Evolutionary conservation across 1,284 basidiomycete genomes (phyloP).

Genomic region (Entoloma clypeatum): DNA sequence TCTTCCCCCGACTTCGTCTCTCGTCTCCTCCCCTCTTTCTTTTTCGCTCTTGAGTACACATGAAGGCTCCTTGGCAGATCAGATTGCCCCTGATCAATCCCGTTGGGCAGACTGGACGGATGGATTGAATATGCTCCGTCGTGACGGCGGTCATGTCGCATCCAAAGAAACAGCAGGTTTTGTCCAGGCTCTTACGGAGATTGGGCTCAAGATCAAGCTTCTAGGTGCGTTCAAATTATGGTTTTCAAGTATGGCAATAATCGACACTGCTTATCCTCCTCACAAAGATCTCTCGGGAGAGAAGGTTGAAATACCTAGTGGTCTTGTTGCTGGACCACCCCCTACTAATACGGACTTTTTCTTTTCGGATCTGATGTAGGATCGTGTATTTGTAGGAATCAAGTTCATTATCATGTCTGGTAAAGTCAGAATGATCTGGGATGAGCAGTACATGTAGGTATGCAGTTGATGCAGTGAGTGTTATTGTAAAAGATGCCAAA

Average conservation of each 20-base stretch:
- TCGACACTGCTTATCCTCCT: constrained; percentile 10
- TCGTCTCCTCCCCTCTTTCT: constrained; percentile 65
- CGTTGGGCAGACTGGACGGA: constrained; percentile 97
- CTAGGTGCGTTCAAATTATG: constrained; percentile 57
- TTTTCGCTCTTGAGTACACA: constrained; percentile 76
- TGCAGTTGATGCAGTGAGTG: constrained; percentile 24
- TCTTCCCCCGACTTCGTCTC: constrained; percentile 49
- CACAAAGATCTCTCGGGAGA: constrained; percentile 81
- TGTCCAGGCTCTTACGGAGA: constrained; percentile 85
- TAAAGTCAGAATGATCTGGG: constrained; percentile 7
- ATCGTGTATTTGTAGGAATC: constrained; percentile 7
- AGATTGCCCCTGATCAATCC: constrained; percentile 81
- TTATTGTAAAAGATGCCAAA: constrained; percentile 20
- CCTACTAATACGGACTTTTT: constrained; percentile 83
- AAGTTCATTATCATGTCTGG: neutral
- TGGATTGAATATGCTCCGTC: constrained; percentile 83
- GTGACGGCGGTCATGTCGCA: constrained; percentile 76
- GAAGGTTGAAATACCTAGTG: constrained; percentile 86
- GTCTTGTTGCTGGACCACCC: constrained; percentile 65
- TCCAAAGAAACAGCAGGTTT: constrained; percentile 85
- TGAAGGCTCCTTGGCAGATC: constrained; percentile 78
- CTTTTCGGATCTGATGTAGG: constrained; percentile 63
- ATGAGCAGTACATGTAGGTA: constrained; percentile 18
- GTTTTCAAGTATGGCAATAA: neutral
- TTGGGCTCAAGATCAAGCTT: constrained; percentile 91